These are phyloP conservation scores for Trametes cinnabarina DNA, from an alignment of 768 basidiomycete species.

Conservation along the genomic window DNA sequence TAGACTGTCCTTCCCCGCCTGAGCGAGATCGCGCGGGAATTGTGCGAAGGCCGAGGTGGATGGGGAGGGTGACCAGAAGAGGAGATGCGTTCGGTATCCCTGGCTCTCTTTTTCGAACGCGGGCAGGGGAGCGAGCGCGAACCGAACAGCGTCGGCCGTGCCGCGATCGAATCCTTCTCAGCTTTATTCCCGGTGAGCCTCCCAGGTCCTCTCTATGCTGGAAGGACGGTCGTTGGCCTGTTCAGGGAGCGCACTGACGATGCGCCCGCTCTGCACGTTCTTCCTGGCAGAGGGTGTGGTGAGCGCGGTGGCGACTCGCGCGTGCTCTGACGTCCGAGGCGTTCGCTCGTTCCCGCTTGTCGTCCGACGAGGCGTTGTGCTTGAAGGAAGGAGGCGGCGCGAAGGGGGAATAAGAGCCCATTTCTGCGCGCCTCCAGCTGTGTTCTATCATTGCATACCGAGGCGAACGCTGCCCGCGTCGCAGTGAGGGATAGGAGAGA, in stretches of 20 bases:
- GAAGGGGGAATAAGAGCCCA: background rate
- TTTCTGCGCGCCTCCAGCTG: background rate
- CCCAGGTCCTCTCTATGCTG: no score
- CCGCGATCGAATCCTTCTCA: slow-evolving; percentile 2
- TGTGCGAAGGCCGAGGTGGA: background rate
- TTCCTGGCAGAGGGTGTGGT: background rate
- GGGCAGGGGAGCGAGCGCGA: slow-evolving; percentile 2
- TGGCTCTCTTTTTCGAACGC: background rate
- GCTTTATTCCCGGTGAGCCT: background rate
- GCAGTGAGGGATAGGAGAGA: background rate
- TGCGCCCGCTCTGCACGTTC: background rate
- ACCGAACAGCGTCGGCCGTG: background rate
- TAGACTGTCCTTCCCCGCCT: background rate
- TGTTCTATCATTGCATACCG: background rate
- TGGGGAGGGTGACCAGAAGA: background rate
- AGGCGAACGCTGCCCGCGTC: background rate
- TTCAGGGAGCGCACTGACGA: background rate
- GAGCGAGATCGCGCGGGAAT: background rate
- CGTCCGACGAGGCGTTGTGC: background rate
- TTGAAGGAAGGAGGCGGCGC: background rate
- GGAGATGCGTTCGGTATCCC: background rate
- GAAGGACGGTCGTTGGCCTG: no score
- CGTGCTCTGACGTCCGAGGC: slow-evolving; percentile 3
- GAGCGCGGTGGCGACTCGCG: background rate
- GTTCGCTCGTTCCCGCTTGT: background rate